These are phyloP conservation scores for Fraxinus ornus DNA, from an alignment of 305 asterid genomes.

Conservation along the genomic window DNA sequence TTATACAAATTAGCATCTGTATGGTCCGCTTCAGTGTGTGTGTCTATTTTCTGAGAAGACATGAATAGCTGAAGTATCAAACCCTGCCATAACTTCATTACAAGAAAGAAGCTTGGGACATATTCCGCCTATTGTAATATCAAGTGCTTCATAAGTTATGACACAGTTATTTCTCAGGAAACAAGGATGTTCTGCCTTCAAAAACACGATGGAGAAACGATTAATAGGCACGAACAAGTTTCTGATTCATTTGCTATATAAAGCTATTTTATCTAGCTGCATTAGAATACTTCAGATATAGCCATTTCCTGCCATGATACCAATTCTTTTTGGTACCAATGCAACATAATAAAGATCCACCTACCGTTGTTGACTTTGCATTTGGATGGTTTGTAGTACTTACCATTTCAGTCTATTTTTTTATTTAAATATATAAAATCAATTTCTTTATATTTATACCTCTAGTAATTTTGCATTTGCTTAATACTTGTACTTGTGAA, in stretches of 20 bases:
- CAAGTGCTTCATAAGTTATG: neutral
- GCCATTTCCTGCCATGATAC: neutral
- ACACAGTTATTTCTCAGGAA: neutral
- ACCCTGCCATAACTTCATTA: neutral
- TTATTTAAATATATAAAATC: neutral
- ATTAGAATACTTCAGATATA: neutral
- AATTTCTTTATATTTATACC: neutral
- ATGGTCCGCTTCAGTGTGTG: neutral
- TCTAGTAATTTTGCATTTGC: neutral
- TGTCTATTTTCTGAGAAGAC: neutral
- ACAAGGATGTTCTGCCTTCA: neutral
- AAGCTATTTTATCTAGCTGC: neutral
- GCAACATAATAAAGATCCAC: neutral
- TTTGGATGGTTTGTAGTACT: neutral
- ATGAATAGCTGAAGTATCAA: neutral
- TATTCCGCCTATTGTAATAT: neutral
- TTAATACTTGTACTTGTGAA: neutral
- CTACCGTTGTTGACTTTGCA: neutral
- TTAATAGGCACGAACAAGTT: neutral
- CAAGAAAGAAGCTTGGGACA: neutral
- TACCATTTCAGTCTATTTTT: neutral
- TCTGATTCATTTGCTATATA: neutral
- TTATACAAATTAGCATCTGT: neutral
- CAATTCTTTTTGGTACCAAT: neutral
- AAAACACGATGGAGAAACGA: neutral